Percentiles rank a stretch among this genome's conserved stretches.
phyloP scores from a whole-genome alignment of 1,284 basidiomycete genomes.

The Puccinia brachypodii region DNA sequence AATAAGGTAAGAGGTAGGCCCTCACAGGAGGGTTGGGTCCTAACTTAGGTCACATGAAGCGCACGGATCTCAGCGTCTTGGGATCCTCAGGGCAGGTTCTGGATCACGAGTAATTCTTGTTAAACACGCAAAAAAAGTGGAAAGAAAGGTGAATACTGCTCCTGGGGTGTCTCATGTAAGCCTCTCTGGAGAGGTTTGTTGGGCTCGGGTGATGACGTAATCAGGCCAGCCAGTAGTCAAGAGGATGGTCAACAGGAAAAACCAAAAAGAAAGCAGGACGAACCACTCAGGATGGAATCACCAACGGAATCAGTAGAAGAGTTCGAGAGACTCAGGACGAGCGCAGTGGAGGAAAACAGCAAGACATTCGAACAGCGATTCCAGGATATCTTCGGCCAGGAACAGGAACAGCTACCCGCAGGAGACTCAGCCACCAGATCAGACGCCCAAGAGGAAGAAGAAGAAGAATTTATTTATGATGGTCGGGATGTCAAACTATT shows the following conservation, averaged over 20 bases:
- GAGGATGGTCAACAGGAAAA: background rate
- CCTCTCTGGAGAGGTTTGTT: too few species aligned
- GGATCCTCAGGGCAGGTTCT: too few species aligned
- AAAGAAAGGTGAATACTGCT: too few species aligned
- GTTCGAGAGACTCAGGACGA: background rate
- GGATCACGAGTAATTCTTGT: too few species aligned
- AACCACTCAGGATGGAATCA: background rate
- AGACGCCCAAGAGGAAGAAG: background rate
- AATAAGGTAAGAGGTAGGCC: too few species aligned
- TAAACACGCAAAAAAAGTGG: too few species aligned
- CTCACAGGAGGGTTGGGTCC: too few species aligned
- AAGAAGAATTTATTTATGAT: slow-evolving; percentile 44
- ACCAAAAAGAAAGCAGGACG: background rate
- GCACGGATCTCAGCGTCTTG: too few species aligned
- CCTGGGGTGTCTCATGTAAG: too few species aligned
- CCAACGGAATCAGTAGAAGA: background rate
- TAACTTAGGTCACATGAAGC: too few species aligned
- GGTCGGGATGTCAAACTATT: slow-evolving; percentile 34
- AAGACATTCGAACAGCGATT: slow-evolving; percentile 19
- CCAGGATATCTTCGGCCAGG: background rate
- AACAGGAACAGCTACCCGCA: background rate
- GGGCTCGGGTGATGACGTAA: too few species aligned
- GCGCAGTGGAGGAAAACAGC: background rate
- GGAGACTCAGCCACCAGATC: background rate
- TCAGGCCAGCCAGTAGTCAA: too few species aligned